Base-by-base conservation (phyloP, 2,329 filamentous ascomycete species). In the Byssothecium circinans region DNA sequence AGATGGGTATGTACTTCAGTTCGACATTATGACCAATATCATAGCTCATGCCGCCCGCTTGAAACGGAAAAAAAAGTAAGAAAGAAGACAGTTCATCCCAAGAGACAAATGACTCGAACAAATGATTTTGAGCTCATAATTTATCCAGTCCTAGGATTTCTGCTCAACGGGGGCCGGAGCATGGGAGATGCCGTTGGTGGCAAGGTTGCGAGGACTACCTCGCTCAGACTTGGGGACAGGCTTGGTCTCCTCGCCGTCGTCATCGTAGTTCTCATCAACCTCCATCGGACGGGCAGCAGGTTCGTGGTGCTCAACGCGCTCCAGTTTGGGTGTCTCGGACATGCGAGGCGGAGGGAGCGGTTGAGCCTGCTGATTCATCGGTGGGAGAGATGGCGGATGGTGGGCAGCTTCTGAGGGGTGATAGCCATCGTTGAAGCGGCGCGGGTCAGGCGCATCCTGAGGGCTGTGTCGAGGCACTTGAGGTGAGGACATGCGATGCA, bases 201-300 rank as follows among this genome's bases (percentile, higher is more conserved):
- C 52, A 23, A 63, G 57, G 32, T 60, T 67, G 38, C 68, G 67
- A 11, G 75, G 75, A 54, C 74, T 77, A 43, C 65, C 72, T 32
- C 73, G 75, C 54, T 75, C 74, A 45, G 74, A 71, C 52, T 75
- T 75, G 35, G 65, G 43, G 2, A 59, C 64, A 53, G 77, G 70
- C 69, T 83, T 84, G 33, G 94, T 87, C 50, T 96, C 92, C 57
- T 95, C 91, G 4, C 84, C 89, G 47, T 91, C 92, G 63, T 97
- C 92, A 68, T 97, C 92, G 63, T 99, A 97, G 68, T 97, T 88
- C 69, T 99, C 94, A 59, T 99, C 91, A 17, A 97, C 89, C 6
- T 97, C 92, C 84, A 99, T 95, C 72, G 95, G 95, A 18, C 94
- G 82, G 17, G 91, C 90, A 27, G 94, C 91, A 43, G 91, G 89